These are phyloP conservation scores for Phaffia australis DNA, from an alignment of 768 basidiomycete genomes.

Conservation along the genomic window DNA sequence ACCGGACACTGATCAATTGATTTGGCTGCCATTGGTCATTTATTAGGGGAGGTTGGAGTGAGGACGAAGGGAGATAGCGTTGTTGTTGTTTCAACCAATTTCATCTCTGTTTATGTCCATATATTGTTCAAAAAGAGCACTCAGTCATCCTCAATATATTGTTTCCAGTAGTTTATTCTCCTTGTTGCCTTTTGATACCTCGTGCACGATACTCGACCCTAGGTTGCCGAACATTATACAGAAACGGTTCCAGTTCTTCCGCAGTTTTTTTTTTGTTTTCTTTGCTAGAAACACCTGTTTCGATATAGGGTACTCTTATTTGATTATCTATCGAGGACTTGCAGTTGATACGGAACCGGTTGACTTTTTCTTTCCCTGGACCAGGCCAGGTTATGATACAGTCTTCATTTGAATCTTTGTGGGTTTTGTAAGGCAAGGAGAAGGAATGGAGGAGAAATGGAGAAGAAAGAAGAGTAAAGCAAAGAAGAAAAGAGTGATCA, in stretches of 20 bases:
- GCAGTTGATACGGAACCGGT: neutral
- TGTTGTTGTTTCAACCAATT: neutral
- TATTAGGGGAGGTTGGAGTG: neutral
- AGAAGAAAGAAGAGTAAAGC: neutral
- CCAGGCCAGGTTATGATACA: neutral
- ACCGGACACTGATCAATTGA: conserved; percentile 11
- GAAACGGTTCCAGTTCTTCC: too few species aligned
- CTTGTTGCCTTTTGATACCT: neutral
- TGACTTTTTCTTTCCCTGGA: neutral
- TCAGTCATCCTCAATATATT: neutral
- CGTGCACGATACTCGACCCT: too few species aligned
- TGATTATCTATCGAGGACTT: too few species aligned
- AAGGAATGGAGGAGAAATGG: neutral
- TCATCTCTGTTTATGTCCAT: neutral
- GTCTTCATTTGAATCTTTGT: neutral
- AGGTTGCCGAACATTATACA: too few species aligned
- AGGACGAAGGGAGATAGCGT: neutral
- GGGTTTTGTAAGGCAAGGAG: neutral
- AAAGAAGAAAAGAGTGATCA: conserved; percentile 34
- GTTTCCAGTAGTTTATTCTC: neutral
- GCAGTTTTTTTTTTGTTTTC: neutral
- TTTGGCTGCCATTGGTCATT: neutral
- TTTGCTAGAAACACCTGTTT: neutral
- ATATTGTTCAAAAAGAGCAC: neutral
- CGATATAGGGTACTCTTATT: neutral